These are phyloP conservation scores for Xerocomellus intermedius DNA, from an alignment of 768 basidiomycete genomes.

Conservation along the genomic window DNA sequence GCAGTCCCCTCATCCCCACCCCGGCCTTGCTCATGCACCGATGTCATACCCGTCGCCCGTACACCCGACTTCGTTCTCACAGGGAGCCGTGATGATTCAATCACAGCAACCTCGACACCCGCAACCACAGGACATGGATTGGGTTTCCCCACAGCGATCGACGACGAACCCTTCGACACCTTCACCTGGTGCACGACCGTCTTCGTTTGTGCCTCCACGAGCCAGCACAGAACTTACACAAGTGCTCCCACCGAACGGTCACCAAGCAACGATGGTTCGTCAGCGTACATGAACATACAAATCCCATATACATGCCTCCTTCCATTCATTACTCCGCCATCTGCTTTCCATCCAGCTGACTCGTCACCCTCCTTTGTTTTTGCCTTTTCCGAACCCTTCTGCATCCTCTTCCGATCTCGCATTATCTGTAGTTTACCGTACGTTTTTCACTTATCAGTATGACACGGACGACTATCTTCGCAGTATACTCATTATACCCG, in stretches of 20 bases:
- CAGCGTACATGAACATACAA: slow-evolving; percentile 45
- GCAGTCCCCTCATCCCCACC: slow-evolving; percentile 41
- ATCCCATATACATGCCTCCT: not conserved
- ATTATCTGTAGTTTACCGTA: slow-evolving; percentile 65
- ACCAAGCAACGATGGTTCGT: slow-evolving; percentile 45
- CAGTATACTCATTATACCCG: slow-evolving; percentile 61
- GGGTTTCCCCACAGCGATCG: slow-evolving; percentile 38
- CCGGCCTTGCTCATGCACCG: slow-evolving; percentile 40
- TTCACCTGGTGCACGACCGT: slow-evolving; percentile 44
- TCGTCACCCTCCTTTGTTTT: slow-evolving; percentile 26
- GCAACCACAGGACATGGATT: slow-evolving; percentile 46
- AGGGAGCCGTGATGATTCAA: slow-evolving; percentile 44
- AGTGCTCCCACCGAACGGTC: slow-evolving; percentile 41
- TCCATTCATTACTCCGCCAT: slow-evolving; percentile 19
- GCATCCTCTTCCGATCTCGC: slow-evolving; percentile 41
- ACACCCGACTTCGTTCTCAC: slow-evolving; percentile 46
- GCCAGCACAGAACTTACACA: slow-evolving; percentile 44
- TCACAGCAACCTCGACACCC: slow-evolving; percentile 39
- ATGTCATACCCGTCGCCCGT: slow-evolving; percentile 45
- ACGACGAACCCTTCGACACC: slow-evolving; percentile 33
- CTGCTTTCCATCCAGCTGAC: slow-evolving; percentile 30
- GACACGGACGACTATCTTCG: slow-evolving; percentile 61
- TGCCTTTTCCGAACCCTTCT: slow-evolving; percentile 22
- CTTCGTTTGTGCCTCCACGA: slow-evolving; percentile 49
- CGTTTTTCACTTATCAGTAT: slow-evolving; percentile 44